Conservation (phyloP, 192 early-diverging fungal species). For the Coemansia sp. region DNA sequence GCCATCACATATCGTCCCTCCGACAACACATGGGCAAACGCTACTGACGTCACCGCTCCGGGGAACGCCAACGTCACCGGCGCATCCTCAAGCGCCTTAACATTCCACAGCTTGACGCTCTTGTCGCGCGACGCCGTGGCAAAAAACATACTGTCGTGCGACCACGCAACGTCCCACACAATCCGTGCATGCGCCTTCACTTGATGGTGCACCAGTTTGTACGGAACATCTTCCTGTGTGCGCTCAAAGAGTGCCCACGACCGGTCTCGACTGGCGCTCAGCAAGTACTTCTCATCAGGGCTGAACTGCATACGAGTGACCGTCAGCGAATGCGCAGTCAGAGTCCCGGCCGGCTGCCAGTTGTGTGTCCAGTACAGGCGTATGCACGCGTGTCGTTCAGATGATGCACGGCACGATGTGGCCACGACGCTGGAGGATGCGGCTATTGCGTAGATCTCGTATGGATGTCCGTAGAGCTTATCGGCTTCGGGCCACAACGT, state of each 20-base stretch:
- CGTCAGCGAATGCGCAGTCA: slow-evolving; percentile 78
- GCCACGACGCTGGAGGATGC: slow-evolving; percentile 75
- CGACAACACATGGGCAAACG: slow-evolving; percentile 59
- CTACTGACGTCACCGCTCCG: slow-evolving; percentile 80
- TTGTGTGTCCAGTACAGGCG: slow-evolving; percentile 33
- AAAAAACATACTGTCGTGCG: slow-evolving; percentile 73
- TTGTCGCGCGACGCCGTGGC: slow-evolving; percentile 93
- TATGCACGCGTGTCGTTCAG: slow-evolving; percentile 30
- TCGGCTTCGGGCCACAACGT: slow-evolving; percentile 96
- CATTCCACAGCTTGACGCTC: slow-evolving; percentile 76
- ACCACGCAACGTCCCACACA: slow-evolving; percentile 89
- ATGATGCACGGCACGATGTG: slow-evolving; percentile 50
- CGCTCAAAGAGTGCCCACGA: slow-evolving; percentile 78
- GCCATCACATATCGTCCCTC: slow-evolving; percentile 41
- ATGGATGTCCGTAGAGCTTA: slow-evolving; percentile 96
- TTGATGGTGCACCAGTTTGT: slow-evolving; percentile 54
- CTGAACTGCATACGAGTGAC: slow-evolving; percentile 83
- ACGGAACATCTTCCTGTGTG: slow-evolving; percentile 40
- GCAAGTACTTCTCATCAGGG: slow-evolving; percentile 58
- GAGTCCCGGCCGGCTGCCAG: slow-evolving; percentile 52
- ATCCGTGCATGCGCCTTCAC: slow-evolving; percentile 88
- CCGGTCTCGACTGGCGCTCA: slow-evolving; percentile 85
- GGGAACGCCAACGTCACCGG: slow-evolving; percentile 67
- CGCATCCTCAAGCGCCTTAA: slow-evolving; percentile 23
- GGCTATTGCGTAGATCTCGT: slow-evolving; percentile 82